These are phyloP conservation scores for Sporothrix variecibatus DNA, from an alignment of 2,329 filamentous ascomycete genomes.

Conservation along the genomic window DNA sequence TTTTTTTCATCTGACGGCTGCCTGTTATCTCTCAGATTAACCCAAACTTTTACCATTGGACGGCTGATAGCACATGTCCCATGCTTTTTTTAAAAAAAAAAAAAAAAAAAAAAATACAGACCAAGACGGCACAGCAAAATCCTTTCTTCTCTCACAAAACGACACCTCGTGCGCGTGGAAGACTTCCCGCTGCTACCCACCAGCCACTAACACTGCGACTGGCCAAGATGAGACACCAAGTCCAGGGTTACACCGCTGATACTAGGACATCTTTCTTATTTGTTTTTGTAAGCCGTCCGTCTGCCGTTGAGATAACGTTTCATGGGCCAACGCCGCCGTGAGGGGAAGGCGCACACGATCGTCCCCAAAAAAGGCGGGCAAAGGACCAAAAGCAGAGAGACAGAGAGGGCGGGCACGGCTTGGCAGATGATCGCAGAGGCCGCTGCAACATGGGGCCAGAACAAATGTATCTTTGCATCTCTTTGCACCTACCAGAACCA, in stretches of 20 bases:
- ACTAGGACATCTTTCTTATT: neutral
- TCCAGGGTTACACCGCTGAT: neutral
- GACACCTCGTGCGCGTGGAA: neutral
- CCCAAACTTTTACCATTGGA: neutral
- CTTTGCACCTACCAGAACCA: neutral
- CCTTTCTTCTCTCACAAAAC: neutral
- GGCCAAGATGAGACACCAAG: neutral
- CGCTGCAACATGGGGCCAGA: neutral
- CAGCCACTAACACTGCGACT: neutral
- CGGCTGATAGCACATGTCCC: neutral
- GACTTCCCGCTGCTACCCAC: neutral
- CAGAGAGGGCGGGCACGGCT: neutral
- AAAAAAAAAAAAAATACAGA: neutral
- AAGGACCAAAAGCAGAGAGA: too few relatives aligned
- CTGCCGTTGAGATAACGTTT: neutral
- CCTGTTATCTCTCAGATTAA: neutral
- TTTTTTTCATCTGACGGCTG: neutral
- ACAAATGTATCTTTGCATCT: neutral
- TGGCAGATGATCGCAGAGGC: slow-evolving; percentile 9
- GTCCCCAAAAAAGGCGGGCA: neutral
- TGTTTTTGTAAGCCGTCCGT: neutral
- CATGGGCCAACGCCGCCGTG: neutral
- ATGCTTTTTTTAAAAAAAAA: too few relatives aligned
- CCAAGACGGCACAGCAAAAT: neutral
- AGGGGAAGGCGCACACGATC: neutral